Base-by-base conservation (phyloP, 2,329 filamentous ascomycete species). In the Calonectria henricotiae region DNA sequence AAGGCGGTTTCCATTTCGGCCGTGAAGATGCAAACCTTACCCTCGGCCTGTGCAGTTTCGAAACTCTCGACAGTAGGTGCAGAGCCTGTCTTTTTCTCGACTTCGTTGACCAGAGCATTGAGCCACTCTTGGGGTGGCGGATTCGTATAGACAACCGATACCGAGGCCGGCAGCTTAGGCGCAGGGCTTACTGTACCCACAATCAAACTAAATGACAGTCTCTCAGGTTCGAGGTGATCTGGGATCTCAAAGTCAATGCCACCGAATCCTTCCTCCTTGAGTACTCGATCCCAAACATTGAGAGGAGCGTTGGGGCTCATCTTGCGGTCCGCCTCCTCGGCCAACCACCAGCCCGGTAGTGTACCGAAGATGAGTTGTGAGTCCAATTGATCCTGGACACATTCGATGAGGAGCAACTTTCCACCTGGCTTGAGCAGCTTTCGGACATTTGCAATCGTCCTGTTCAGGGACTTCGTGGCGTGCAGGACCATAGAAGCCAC, bases 351-450 rank as follows among this genome's bases (percentile, higher is more conserved):
- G 17, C 51, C 51, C 9, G 51, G 51, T n/a, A 58, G 20, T 15
- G 32, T 58, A 5, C 51, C 51, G 13, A 58, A 58, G 11, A 58
- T 58, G 6, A 58, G 51, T 30, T 58, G 51, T 7, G 35, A 25
- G n/a, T 58, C 51, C 35, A 58, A 32, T 35, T 58, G 51, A 12
- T 58, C 51, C 35, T 58, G 51, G 11, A 58, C 51, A 58, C 51
- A 58, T 39, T 58, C 51, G 6, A 58, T 58, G 12, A 58, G 20
- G 4, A 58, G 5, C n/a, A 58, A n/a, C 20, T 39, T 58, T 8
- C 51, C 51, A 4, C 51, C 51, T 15, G 51, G 51, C 20, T 58
- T 58, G 2, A 58, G 51, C 11, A 58, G 51, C 11, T 17, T 39
- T 39, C 20, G 37, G 35, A 23, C 51, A 9, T 58, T 58, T 39